These are phyloP conservation scores for Salix caprea DNA, from an alignment of 345 rosid species.

Conservation along the genomic window DNA sequence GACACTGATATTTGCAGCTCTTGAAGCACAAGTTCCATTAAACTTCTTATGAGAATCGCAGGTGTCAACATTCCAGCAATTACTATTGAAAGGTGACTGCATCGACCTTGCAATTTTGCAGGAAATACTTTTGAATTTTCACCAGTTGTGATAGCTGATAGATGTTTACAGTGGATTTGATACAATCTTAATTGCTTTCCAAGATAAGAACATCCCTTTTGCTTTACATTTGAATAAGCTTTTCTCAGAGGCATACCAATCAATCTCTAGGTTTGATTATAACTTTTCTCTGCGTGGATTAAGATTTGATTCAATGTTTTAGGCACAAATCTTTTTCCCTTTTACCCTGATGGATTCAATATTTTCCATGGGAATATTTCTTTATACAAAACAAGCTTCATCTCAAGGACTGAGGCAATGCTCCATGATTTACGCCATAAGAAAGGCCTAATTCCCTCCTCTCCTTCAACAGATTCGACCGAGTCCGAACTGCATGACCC, in stretches of 20 bases:
- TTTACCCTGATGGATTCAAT: background rate
- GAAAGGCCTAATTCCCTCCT: slow-evolving; percentile 20
- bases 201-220: background rate
- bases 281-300: background rate
- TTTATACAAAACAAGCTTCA: slow-evolving; percentile 10
- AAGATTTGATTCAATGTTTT: background rate
- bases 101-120: background rate
- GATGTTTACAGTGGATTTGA: background rate
- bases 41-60: too few species aligned
- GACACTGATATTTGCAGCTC: too few species aligned
- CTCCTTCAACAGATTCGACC: slow-evolving; percentile 13
- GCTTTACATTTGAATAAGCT: background rate
- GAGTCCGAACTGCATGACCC: slow-evolving; percentile 31
- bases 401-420: background rate
- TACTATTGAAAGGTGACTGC: background rate
- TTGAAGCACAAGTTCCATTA: too few species aligned
- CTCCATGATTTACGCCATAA: slow-evolving; percentile 25
- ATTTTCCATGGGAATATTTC: background rate
- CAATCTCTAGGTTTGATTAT: background rate
- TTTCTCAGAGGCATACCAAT: background rate
- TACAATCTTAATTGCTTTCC: background rate
- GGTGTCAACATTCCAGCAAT: too few species aligned
- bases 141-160: background rate
- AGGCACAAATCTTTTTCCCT: background rate
- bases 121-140: background rate